Base-by-base conservation (phyloP, 176 grass and related monocot genomes). In the Oryza glaberrima region DNA sequence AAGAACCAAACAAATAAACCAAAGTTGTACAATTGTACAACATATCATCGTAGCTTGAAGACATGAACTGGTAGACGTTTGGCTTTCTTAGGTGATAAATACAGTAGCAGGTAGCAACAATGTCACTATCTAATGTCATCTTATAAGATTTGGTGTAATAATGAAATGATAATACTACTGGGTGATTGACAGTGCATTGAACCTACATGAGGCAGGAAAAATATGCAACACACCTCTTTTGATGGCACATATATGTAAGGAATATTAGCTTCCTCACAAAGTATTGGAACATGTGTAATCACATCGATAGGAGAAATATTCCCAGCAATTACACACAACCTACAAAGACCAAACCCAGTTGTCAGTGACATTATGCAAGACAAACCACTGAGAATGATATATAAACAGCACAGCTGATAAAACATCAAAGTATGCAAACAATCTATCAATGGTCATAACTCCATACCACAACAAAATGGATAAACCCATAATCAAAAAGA, bases 301-400 rank as follows among this genome's bases (percentile, higher is more conserved):
- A 94, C 91, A 89, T 99, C 96, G 73, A 98, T 95, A 8, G 96
- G 93, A 87, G 91, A 98, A 77, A 98, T 90, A 66, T 98, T 98
- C 78, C 96, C 96, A 22, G 93, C 96, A 40, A 98, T 94, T 43
- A 98, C 82, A 70, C 96, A 98, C 83, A 98, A 70, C 77, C 96
- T 94, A 78, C 58, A 84, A 19, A 81, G 34, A 45, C 28, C 19
- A 77, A 81, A 52, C 30, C 6, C 14, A 76, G 0, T 32, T 49
- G 26, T 43, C 5, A 70, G 14, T 72, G n/a, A 38, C n/a, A 58
- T 61, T 38, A 75, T 14, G 6, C 17, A 73, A 73, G 56, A 26
- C 32, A 81, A 86, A 9, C 54, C 70, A 79, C 15, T 8, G 34
- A 54, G 13, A 75, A 83, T 32, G 54, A 26, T 13, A 19, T 15